Evolutionary conservation across 2,329 filamentous ascomycete genomes (phyloP), one percentile per base, ranked within the genome.

Genomic region (Microsporum canis): DNA sequence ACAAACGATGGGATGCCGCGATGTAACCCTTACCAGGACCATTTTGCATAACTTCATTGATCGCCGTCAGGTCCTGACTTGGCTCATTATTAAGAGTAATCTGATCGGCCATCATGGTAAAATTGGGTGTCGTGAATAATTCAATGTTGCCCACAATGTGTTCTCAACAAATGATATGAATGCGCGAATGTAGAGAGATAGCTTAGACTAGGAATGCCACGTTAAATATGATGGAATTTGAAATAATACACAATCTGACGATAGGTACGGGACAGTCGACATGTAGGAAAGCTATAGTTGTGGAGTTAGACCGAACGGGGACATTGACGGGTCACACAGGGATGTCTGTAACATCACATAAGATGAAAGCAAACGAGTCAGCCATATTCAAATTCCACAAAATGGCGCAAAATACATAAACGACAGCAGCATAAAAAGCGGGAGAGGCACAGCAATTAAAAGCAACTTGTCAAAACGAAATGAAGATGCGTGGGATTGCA

Each of bases 41-140:
- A 62, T 71, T 68, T 62, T 68, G 70, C 53, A 73, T 71, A 56
- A 73, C 65, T 67, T 76, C 74, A 63, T 71, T 73, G 64, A 76
- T 76, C 62, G 74, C 75, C 60, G 72, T 68, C 43, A 76, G 70
- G 63, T 76, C 72, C 59, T 72, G 69, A 61, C 71, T 66, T 64
- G 73, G 68, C 60, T 72, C 68, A 66, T 67, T 74, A 64, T 67
- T 67, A 63, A 69, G 66, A 63, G 65, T 63, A 63, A 71, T 68
- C 64, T 75, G 72, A 62, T 67, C 68, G 61, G 72, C 71, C 73
- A 76, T 76, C 64, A 69, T 68, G 3, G 23, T 29, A 23, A 34
- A 33, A 5, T 34, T 31, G 17, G 47, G 29, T 53, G 29, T 7
- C 31, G 49, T 29, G 29, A n/a, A n/a, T 10, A 17, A 31, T 53